These are phyloP conservation scores for Pseudopyricularia javanii DNA, from an alignment of 2,329 filamentous ascomycete species.

Conservation along the genomic window DNA sequence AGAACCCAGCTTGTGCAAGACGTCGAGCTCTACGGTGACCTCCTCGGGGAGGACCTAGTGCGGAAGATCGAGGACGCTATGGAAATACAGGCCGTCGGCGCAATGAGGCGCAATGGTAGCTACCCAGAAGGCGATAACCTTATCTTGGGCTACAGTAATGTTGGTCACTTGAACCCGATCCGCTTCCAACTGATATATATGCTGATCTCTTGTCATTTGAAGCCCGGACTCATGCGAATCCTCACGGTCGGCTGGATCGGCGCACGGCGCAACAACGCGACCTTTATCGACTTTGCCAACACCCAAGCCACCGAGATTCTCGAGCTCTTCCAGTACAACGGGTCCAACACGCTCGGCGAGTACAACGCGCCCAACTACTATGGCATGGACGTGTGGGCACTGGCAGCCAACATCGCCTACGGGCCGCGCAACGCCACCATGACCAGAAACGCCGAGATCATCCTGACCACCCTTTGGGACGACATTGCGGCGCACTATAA, in stretches of 20 bases:
- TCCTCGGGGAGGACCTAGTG: slow-evolving; percentile 18
- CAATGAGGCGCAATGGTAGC: slow-evolving; percentile 26
- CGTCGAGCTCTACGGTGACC: slow-evolving; percentile 19
- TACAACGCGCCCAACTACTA: slow-evolving; percentile 28
- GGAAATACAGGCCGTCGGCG: slow-evolving; percentile 21
- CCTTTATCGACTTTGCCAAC: slow-evolving; percentile 22
- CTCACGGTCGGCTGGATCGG: slow-evolving; percentile 28
- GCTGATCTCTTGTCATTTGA: too few species aligned
- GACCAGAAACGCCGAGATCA: slow-evolving; percentile 15
- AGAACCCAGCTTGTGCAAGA: slow-evolving; percentile 21
- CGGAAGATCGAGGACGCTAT: slow-evolving; percentile 22
- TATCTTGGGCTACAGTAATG: slow-evolving; percentile 16
- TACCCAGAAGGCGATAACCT: slow-evolving; percentile 24
- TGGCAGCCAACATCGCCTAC: slow-evolving; percentile 24
- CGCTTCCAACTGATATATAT: too few species aligned
- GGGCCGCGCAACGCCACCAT: slow-evolving; percentile 16
- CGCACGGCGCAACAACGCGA: slow-evolving; percentile 20
- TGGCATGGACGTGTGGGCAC: slow-evolving; percentile 25
- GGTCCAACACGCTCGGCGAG: slow-evolving; percentile 20
- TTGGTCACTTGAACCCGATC: too few species aligned
- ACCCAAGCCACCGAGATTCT: slow-evolving; percentile 17
- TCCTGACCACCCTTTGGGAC: slow-evolving; percentile 19
- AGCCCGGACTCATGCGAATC: slow-evolving; percentile 27
- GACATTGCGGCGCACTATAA: slow-evolving; percentile 7
- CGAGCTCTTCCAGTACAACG: slow-evolving; percentile 17